Conservation (phyloP, 2,329 filamentous ascomycete species). For the Ramularia collo-cygni region DNA sequence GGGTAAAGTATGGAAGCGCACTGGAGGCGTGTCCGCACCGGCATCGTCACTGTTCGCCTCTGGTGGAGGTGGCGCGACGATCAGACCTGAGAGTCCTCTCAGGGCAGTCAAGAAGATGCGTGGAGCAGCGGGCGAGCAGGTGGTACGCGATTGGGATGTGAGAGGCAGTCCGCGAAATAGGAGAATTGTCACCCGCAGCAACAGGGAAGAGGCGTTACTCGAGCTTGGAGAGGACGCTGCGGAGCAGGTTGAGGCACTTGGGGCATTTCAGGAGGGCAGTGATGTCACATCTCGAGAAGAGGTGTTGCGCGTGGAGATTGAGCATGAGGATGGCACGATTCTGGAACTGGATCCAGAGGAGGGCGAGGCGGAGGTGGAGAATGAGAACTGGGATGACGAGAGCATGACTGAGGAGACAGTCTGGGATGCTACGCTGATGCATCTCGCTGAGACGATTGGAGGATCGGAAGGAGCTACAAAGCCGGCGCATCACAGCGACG, state of each 20-base stretch:
- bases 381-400: constrained; percentile 23
- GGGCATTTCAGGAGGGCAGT: neutral
- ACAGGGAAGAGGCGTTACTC: constrained; percentile 15
- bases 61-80: neutral
- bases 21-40: constrained; percentile 3
- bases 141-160: constrained; percentile 24
- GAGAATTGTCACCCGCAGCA: constrained; percentile 27
- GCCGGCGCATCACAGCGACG: neutral
- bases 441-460: constrained; percentile 11
- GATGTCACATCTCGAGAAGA: constrained; percentile 6
- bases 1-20: constrained; percentile 42
- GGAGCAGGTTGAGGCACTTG: constrained; percentile 1
- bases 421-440: constrained; percentile 14
- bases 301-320: constrained; percentile 20
- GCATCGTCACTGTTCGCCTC: neutral
- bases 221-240: constrained; percentile 19
- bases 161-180: constrained; percentile 22
- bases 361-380: constrained; percentile 11
- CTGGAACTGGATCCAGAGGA: constrained; percentile 12
- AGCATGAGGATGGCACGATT: constrained; percentile 21
- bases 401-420: constrained; percentile 11
- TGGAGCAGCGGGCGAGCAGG: constrained; percentile 18
- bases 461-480: constrained; percentile 1
- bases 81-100: constrained; percentile 26
- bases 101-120: constrained; percentile 42